These are phyloP conservation scores for Elongisporangium prolatum DNA, from an alignment of 352 stramenopile genomes.

Conservation along the genomic window DNA sequence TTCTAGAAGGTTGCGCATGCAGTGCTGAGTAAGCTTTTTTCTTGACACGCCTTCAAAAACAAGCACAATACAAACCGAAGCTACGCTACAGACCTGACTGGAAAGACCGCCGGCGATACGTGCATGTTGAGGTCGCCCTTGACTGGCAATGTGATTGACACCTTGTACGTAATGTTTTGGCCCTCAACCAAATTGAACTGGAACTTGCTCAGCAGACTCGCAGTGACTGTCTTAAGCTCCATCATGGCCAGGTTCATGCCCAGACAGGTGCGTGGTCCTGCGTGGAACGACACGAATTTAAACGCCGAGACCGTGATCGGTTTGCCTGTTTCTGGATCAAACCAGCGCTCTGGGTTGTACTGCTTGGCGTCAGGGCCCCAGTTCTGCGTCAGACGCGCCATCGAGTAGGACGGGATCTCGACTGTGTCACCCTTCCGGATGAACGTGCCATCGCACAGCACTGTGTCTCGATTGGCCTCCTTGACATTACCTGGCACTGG, in stretches of 20 bases:
- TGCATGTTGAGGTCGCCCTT: slow-evolving; percentile 17
- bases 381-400: slow-evolving; percentile 16
- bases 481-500: slow-evolving; percentile 29
- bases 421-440: slow-evolving; percentile 18
- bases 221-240: slow-evolving; percentile 32
- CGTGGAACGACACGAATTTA: slow-evolving; percentile 29
- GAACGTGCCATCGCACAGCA: slow-evolving; percentile 41
- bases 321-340: slow-evolving; percentile 19
- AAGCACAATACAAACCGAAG: no score
- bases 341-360: slow-evolving; percentile 36
- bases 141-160: slow-evolving; percentile 31
- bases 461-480: slow-evolving; percentile 19
- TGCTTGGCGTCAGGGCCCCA: slow-evolving; percentile 38
- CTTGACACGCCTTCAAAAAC: no score
- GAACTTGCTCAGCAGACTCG: slow-evolving; percentile 41
- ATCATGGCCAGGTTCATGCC: slow-evolving; percentile 31
- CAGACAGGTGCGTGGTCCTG: slow-evolving; percentile 29
- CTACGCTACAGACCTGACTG: neutral
- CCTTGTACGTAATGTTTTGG: slow-evolving; percentile 22
- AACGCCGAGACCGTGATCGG: slow-evolving; percentile 12
- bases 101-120: neutral
- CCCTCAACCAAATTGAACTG: slow-evolving; percentile 14
- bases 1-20: no score
- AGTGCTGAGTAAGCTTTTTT: no score
- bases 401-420: slow-evolving; percentile 19